Percentiles rank a stretch among this genome's conserved stretches.
Evolutionary conservation across 164 flowering plant genomes (phyloP).

Genomic region (Litsea cubeba): DNA sequence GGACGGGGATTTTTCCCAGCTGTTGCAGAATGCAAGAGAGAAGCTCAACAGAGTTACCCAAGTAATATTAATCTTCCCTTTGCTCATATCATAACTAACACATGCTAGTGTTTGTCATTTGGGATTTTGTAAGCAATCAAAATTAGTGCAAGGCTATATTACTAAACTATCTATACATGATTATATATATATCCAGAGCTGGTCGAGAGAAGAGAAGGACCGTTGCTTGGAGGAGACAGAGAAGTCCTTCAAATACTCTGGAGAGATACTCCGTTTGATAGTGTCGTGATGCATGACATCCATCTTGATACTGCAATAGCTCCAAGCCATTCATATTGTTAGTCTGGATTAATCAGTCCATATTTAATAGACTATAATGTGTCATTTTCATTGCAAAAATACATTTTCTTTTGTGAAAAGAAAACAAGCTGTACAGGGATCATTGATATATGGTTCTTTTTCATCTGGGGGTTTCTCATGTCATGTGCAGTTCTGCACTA

Average conservation of each 20-base stretch:
- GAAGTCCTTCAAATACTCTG: slow-evolving; percentile 79
- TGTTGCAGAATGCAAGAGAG: slow-evolving; percentile 79
- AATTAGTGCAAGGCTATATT: neutral
- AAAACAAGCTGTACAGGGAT: too few species aligned
- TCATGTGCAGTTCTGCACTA: too few species aligned
- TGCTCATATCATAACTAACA: neutral
- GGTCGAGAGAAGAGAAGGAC: slow-evolving; percentile 94
- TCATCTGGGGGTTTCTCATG: too few species aligned
- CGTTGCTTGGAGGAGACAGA: slow-evolving; percentile 94
- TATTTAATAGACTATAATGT: too few species aligned
- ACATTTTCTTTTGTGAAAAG: too few species aligned
- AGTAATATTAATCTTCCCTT: slow-evolving; percentile 28
- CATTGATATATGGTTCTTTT: too few species aligned
- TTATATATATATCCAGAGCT: slow-evolving; percentile 41
- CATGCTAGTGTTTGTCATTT: neutral
- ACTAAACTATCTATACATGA: neutral
- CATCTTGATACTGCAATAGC: neutral
- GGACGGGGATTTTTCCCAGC: slow-evolving; percentile 82
- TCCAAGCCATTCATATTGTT: too few species aligned
- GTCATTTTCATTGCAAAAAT: too few species aligned
- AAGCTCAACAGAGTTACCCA: slow-evolving; percentile 84
- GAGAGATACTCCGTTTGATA: slow-evolving; percentile 75
- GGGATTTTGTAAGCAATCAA: neutral
- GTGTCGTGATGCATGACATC: slow-evolving; percentile 37
- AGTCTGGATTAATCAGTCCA: too few species aligned